phyloP scores from a whole-genome alignment of 176 grass and related monocot genomes.

The Olyra latifolia region DNA sequence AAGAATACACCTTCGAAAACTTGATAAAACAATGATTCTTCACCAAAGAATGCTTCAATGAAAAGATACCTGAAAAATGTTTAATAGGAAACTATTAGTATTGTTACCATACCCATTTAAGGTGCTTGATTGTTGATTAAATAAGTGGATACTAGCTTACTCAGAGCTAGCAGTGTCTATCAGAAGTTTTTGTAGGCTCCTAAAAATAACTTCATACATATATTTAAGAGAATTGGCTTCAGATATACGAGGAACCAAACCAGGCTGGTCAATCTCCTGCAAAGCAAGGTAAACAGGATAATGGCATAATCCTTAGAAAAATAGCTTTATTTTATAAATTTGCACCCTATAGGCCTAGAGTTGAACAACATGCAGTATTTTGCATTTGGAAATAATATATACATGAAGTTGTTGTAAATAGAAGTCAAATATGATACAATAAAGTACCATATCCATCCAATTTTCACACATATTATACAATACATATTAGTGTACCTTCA shows the following conservation, averaged over 20 bases:
- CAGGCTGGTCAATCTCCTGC: conserved; percentile 85
- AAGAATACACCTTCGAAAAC: conserved; percentile 67
- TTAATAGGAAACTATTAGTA: conserved; percentile 24
- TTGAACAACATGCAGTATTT: neutral
- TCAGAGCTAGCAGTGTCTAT: conserved; percentile 95
- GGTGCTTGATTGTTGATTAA: neutral
- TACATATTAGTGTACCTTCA: conserved; percentile 58
- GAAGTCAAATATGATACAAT: neutral
- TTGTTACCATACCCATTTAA: neutral
- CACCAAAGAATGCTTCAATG: conserved; percentile 71
- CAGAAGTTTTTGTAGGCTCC: conserved; percentile 85
- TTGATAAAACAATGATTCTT: conserved; percentile 69
- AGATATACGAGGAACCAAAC: conserved; percentile 75
- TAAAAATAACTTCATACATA: conserved; percentile 86
- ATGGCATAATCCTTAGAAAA: conserved; percentile 17
- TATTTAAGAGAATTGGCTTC: conserved; percentile 71
- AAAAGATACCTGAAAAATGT: conserved; percentile 74
- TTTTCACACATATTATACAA: neutral
- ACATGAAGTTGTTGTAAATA: conserved; percentile 11
- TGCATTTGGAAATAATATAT: conserved; percentile 14
- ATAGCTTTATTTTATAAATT: neutral
- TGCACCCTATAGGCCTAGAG: neutral
- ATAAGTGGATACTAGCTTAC: conserved; percentile 40
- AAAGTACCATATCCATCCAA: neutral
- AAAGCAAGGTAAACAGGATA: conserved; percentile 9